These are phyloP conservation scores for Micractinium conductrix DNA, from an alignment of 139 green algal genomes.

Conservation along the genomic window DNA sequence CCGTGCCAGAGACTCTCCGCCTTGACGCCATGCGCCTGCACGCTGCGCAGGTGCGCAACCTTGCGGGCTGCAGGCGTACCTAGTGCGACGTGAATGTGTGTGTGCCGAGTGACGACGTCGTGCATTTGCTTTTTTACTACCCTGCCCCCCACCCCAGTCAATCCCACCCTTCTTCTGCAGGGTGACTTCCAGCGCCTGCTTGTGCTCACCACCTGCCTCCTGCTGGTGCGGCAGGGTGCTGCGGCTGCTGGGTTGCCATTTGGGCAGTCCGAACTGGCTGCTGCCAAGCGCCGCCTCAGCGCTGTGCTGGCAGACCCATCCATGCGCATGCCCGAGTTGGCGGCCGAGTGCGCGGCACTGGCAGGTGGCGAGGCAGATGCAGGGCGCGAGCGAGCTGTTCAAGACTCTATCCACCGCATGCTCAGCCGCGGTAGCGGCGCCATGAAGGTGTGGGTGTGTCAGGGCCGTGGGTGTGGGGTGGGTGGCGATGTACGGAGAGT, in stretches of 20 bases:
- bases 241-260: constrained; percentile 9
- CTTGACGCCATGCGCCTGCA: constrained; percentile 69
- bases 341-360: constrained; percentile 55
- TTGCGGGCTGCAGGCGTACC: neutral
- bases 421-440: neutral
- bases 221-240: constrained; percentile 62
- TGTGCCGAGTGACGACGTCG: neutral
- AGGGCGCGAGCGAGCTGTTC: neutral
- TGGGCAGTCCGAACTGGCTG: constrained; percentile 1
- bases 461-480: neutral
- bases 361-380: neutral
- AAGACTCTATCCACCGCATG: constrained; percentile 19
- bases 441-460: constrained; percentile 18
- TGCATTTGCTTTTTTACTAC: neutral
- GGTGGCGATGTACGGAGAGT: neutral
- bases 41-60: constrained; percentile 57
- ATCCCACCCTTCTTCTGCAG: neutral
- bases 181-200: constrained; percentile 79
- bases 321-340: constrained; percentile 68
- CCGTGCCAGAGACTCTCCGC: constrained; percentile 68
- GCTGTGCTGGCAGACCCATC: constrained; percentile 68
- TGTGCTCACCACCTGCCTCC: constrained; percentile 68
- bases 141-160: neutral
- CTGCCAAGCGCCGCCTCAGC: constrained; percentile 57
- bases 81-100: neutral